Percentiles rank a stretch among this genome's conserved stretches.
Conservation (phyloP, 2,329 filamentous ascomycete species). For the Nemania sp. region DNA sequence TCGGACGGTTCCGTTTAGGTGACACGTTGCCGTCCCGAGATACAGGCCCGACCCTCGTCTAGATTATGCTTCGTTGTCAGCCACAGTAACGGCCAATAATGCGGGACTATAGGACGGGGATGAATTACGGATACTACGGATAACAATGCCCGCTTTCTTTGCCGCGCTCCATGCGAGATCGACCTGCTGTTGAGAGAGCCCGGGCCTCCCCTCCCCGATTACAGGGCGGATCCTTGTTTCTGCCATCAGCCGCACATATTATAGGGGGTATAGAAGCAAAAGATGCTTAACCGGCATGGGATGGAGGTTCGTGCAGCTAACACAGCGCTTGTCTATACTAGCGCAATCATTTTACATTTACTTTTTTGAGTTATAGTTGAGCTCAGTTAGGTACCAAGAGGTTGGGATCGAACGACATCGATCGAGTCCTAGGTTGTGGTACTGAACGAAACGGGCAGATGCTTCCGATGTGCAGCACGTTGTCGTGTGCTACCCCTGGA, state of each 20-base stretch:
- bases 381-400: constrained; percentile 28
- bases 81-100: constrained; percentile 26
- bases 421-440: constrained; percentile 34
- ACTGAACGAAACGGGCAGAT: constrained; percentile 33
- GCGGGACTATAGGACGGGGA: constrained; percentile 22
- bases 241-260: constrained; percentile 31
- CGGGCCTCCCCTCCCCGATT: constrained; percentile 17
- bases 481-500: constrained; percentile 37
- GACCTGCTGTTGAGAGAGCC: constrained; percentile 27
- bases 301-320: constrained; percentile 33
- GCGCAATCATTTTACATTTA: constrained; percentile 17
- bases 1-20: constrained; percentile 41
- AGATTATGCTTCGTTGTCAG: constrained; percentile 39
- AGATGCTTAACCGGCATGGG: constrained; percentile 31
- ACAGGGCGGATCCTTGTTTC: constrained; percentile 33
- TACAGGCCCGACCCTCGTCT: constrained; percentile 37
- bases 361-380: constrained; percentile 18
- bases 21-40: constrained; percentile 46
- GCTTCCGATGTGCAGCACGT: constrained; percentile 31
- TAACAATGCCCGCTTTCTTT: constrained; percentile 29
- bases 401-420: constrained; percentile 41
- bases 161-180: constrained; percentile 36
- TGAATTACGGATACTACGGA: constrained; percentile 29
- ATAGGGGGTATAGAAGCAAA: constrained; percentile 26
- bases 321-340: constrained; percentile 12